Conservation (phyloP, 2,329 filamentous ascomycete genomes). For the Helminthosporium solani region DNA sequence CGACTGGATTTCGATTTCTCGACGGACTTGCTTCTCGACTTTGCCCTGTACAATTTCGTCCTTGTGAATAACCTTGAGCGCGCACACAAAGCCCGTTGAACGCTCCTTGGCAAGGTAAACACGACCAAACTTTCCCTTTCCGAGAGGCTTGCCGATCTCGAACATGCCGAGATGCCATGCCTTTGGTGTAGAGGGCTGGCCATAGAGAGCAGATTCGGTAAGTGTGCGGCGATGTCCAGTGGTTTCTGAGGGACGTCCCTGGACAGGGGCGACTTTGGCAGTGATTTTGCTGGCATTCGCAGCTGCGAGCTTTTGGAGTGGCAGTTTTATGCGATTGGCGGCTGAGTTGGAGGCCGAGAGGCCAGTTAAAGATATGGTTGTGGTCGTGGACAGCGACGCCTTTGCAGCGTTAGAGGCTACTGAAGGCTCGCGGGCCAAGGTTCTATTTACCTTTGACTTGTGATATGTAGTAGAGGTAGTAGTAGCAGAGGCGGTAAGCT, state of each 20-base stretch:
- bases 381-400: conserved; percentile 47
- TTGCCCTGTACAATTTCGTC: conserved; percentile 75
- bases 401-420: conserved; percentile 28
- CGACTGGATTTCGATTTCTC: conserved; percentile 87
- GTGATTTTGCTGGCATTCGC: conserved; percentile 61
- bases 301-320: conserved; percentile 80
- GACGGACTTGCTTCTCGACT: conserved; percentile 82
- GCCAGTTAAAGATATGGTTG: conserved; percentile 50
- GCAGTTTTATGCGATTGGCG: conserved; percentile 66
- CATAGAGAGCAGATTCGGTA: conserved; percentile 52
- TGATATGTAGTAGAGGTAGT: conserved; percentile 60
- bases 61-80: conserved; percentile 84
- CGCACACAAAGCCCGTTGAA: conserved; percentile 77
- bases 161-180: conserved; percentile 91
- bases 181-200: conserved; percentile 41
- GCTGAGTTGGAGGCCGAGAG: conserved; percentile 46
- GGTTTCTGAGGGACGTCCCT: conserved; percentile 48
- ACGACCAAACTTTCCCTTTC: conserved; percentile 84
- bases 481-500: conserved; percentile 49
- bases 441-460: conserved; percentile 70
- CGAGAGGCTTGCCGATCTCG: conserved; percentile 82
- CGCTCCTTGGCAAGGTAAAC: conserved; percentile 84
- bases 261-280: conserved; percentile 66
- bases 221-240: conserved; percentile 40
- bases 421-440: neutral